Evolutionary conservation across 441 rosid genomes (phyloP).

Genomic region (Croton laevigatus): DNA sequence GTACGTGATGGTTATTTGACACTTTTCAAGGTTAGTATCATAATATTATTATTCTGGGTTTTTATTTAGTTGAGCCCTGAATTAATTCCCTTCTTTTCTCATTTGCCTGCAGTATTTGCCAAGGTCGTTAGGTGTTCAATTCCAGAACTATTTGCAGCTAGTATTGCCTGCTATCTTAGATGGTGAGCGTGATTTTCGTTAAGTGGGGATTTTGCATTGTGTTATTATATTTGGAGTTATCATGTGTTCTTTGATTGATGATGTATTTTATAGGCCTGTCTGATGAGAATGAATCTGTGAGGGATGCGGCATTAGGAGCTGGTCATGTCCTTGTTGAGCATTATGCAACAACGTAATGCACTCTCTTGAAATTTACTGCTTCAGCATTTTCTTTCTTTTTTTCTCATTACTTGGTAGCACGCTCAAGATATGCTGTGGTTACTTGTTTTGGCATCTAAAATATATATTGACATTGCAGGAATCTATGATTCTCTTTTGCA

Average conservation of each 20-base stretch:
- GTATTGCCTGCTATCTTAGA: slow-evolving; percentile 92
- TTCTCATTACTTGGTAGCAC: slow-evolving; percentile 6
- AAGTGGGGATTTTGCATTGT: not conserved
- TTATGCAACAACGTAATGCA: slow-evolving; percentile 87
- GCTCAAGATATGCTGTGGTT: not conserved
- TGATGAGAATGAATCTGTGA: slow-evolving; percentile 99
- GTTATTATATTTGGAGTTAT: slow-evolving; percentile 18
- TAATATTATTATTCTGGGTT: slow-evolving; percentile 34
- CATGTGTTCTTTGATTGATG: slow-evolving; percentile 17
- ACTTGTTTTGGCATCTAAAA: not conserved
- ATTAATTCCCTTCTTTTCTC: slow-evolving; percentile 13
- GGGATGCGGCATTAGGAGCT: slow-evolving; percentile 99
- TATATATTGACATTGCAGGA: not conserved
- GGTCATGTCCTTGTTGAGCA: slow-evolving; percentile 99
- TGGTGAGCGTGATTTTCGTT: slow-evolving; percentile 54
- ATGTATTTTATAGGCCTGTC: slow-evolving; percentile 69
- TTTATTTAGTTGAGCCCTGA: not conserved
- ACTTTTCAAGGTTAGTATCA: slow-evolving; percentile 75
- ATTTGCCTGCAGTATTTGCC: slow-evolving; percentile 70
- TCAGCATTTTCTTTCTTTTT: slow-evolving; percentile 5
- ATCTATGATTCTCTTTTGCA: not conserved
- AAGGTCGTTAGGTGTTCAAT: slow-evolving; percentile 89
- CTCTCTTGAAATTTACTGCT: slow-evolving; percentile 21
- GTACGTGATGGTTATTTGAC: slow-evolving; percentile 87
- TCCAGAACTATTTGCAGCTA: slow-evolving; percentile 85